phyloP scores from a whole-genome alignment of 192 early-diverging fungal species.

The Podila horticola region DNA sequence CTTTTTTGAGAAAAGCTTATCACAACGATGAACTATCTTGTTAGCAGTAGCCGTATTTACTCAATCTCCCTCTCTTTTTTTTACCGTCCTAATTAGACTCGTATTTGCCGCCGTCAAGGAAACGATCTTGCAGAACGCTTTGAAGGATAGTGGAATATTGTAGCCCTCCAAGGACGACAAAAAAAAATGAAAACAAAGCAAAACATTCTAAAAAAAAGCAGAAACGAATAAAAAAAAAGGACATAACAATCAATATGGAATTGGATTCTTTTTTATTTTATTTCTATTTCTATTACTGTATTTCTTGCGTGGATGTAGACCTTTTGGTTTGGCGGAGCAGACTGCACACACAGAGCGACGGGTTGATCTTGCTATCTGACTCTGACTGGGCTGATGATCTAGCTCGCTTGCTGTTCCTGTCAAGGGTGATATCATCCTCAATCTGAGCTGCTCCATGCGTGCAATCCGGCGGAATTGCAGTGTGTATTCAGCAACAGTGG shows the following conservation, averaged over 20 bases:
- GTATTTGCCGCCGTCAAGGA: slow-evolving; percentile 96
- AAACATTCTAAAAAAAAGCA: background rate
- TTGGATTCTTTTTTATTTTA: too few species aligned
- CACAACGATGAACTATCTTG: background rate
- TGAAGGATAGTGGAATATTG: slow-evolving; percentile 82
- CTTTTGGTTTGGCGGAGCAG: too few species aligned
- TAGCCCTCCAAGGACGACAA: slow-evolving; percentile 17
- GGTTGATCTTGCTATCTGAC: too few species aligned
- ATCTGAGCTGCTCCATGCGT: too few species aligned
- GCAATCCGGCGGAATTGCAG: background rate
- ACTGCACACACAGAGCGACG: too few species aligned
- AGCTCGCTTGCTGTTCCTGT: too few species aligned
- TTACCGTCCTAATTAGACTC: slow-evolving; percentile 45
- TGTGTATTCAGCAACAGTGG: background rate
- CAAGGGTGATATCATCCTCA: too few species aligned
- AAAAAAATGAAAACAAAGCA: background rate
- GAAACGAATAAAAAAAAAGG: background rate
- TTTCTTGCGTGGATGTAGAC: too few species aligned
- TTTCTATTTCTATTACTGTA: too few species aligned
- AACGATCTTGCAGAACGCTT: slow-evolving; percentile 88
- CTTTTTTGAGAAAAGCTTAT: too few species aligned
- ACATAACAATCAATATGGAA: too few species aligned
- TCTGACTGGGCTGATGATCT: too few species aligned
- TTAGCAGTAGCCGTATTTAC: background rate
- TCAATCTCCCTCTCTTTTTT: background rate